Evolutionary conservation across 2,329 filamentous ascomycete genomes (phyloP).

Genomic region (Fusarium coicis): DNA sequence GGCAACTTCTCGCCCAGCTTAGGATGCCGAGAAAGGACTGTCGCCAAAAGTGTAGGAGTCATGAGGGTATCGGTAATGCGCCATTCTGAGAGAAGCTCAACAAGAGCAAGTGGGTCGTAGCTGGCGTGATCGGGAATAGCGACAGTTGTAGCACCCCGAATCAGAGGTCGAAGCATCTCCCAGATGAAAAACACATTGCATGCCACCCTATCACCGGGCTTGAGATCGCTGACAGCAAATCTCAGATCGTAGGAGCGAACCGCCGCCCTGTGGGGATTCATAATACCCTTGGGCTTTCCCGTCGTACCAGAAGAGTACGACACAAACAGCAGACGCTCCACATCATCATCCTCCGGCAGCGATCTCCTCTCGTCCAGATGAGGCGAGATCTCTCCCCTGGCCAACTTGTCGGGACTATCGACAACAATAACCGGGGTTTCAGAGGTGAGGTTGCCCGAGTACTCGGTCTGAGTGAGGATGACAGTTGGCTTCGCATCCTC

Average conservation of each 20-base stretch:
- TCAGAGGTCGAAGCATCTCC: slow-evolving; percentile 81
- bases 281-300: slow-evolving; percentile 83
- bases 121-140: slow-evolving; percentile 80
- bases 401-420: slow-evolving; percentile 57
- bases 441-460: slow-evolving; percentile 72
- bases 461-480: slow-evolving; percentile 73
- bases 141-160: slow-evolving; percentile 80
- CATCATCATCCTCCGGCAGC: slow-evolving; percentile 71
- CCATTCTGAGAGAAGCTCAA: slow-evolving; percentile 74
- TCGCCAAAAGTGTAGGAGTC: slow-evolving; percentile 82
- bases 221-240: slow-evolving; percentile 75
- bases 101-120: slow-evolving; percentile 80
- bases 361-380: slow-evolving; percentile 57
- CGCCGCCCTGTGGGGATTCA: slow-evolving; percentile 79
- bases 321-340: slow-evolving; percentile 82
- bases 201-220: slow-evolving; percentile 80
- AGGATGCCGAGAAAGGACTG: slow-evolving; percentile 76
- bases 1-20: slow-evolving; percentile 72
- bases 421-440: slow-evolving; percentile 72
- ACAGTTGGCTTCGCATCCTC: slow-evolving; percentile 79
- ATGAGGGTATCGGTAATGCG: slow-evolving; percentile 83
- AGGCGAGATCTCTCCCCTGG: slow-evolving; percentile 41
- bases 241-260: slow-evolving; percentile 79
- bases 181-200: slow-evolving; percentile 91
- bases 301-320: slow-evolving; percentile 84